Conservation (phyloP, 2,329 filamentous ascomycete species). For the Venturia asperata region DNA sequence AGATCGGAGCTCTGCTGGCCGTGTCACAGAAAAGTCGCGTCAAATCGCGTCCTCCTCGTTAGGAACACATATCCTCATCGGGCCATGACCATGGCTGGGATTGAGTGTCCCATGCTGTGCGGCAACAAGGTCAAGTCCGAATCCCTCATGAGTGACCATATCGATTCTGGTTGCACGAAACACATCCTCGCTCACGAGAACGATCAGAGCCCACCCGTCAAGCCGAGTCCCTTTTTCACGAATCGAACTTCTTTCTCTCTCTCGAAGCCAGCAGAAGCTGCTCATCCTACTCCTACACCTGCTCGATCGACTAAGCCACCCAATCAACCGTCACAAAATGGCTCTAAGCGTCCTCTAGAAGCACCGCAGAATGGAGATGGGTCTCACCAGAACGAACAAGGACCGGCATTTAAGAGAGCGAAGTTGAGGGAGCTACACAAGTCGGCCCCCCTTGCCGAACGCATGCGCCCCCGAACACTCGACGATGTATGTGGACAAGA, state of each 20-base stretch:
- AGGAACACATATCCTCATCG: neutral
- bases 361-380: conserved; percentile 22
- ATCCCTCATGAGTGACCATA: conserved; percentile 76
- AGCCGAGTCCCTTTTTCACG: conserved; percentile 43
- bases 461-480: conserved; percentile 78
- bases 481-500: conserved; percentile 90
- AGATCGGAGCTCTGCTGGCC: conserved; percentile 1
- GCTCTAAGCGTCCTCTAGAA: conserved; percentile 26
- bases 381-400: neutral
- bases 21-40: conserved; percentile 5
- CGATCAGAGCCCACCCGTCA: neutral
- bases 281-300: neutral
- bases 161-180: conserved; percentile 73
- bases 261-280: neutral
- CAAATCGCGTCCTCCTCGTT: neutral
- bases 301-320: conserved; percentile 1
- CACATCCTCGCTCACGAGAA: conserved; percentile 13
- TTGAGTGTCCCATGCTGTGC: conserved; percentile 9
- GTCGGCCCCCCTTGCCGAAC: conserved; percentile 80
- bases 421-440: conserved; percentile 55
- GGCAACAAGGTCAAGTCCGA: conserved; percentile 34
- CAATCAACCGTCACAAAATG: conserved; percentile 16
- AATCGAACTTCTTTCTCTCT: conserved; percentile 36
- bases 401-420: conserved; percentile 18
- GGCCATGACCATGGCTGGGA: conserved; percentile 2